These are phyloP conservation scores for Ogataea paradorogensis DNA, from an alignment of 805 yeast species.

Conservation along the genomic window DNA sequence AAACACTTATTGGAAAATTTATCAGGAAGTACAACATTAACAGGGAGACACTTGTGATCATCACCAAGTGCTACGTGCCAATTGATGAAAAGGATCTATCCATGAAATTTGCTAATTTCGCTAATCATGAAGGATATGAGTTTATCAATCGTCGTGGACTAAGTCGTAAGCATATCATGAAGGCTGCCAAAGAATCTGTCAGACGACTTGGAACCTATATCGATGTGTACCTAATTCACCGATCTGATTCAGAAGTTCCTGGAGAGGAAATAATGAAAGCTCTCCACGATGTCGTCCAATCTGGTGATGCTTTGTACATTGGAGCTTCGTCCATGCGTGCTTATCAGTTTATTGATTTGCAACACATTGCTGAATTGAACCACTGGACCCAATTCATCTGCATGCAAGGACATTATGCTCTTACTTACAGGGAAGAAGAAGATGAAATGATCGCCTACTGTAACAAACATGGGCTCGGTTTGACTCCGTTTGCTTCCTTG, in stretches of 20 bases:
- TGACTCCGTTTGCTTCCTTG: slow-evolving; percentile 59
- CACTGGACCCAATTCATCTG: slow-evolving; percentile 58
- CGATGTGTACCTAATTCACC: slow-evolving; percentile 55
- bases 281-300: slow-evolving; percentile 47
- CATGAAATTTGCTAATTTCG: not conserved
- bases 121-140: slow-evolving; percentile 26
- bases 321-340: slow-evolving; percentile 65
- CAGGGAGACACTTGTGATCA: slow-evolving; percentile 52
- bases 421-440: slow-evolving; percentile 60
- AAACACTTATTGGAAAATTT: slow-evolving; percentile 51
- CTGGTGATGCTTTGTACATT: slow-evolving; percentile 49
- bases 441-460: slow-evolving; percentile 60
- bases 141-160: slow-evolving; percentile 38
- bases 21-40: slow-evolving; percentile 48
- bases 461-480: slow-evolving; percentile 47
- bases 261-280: slow-evolving; percentile 55
- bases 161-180: slow-evolving; percentile 45
- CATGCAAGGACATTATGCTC: slow-evolving; percentile 57
- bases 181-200: slow-evolving; percentile 40
- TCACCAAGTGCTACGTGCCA: slow-evolving; percentile 43
- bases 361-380: slow-evolving; percentile 52
- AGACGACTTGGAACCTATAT: slow-evolving; percentile 51
- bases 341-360: slow-evolving; percentile 51
- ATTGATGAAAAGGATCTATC: slow-evolving; percentile 23
- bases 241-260: slow-evolving; percentile 47